These are phyloP conservation scores for Cyclanthera cordifolia DNA, from an alignment of 306 rosid genomes.

Conservation along the genomic window DNA sequence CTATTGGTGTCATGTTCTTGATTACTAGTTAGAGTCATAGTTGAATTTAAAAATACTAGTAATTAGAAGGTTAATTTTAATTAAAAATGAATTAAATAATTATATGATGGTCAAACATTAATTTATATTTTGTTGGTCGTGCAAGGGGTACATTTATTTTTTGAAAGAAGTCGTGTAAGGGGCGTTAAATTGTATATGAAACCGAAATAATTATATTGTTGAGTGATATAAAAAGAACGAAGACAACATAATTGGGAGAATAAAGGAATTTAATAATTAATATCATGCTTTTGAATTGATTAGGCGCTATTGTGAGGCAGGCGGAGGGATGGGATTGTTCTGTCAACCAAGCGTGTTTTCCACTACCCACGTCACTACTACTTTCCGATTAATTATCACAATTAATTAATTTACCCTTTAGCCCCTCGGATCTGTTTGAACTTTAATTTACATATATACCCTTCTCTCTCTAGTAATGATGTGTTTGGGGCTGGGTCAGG, in stretches of 20 bases:
- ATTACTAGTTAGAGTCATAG: too few relatives aligned
- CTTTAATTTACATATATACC: constrained; percentile 17
- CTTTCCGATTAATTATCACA: background rate
- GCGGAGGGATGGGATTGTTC: background rate
- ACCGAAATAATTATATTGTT: background rate
- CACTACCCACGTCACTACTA: constrained; percentile 8
- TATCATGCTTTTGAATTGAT: background rate
- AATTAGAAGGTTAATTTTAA: too few relatives aligned
- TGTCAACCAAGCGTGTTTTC: constrained; percentile 6
- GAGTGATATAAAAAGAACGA: background rate
- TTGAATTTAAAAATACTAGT: too few relatives aligned
- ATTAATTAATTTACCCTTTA: background rate
- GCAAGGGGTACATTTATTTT: too few relatives aligned
- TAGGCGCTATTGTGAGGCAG: constrained; percentile 1
- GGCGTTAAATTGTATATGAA: background rate
- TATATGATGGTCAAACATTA: too few relatives aligned
- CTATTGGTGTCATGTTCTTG: too few relatives aligned
- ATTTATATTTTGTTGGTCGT: too few relatives aligned
- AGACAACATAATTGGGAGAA: background rate
- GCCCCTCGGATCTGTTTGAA: background rate
- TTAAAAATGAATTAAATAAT: too few relatives aligned
- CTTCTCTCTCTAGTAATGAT: background rate
- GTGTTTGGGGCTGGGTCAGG: too few relatives aligned
- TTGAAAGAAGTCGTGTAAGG: too few relatives aligned
- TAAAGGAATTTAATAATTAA: background rate